Evolutionary conservation across 2,329 filamentous ascomycete genomes (phyloP).

Genomic region (Monosporascus ibericus): DNA sequence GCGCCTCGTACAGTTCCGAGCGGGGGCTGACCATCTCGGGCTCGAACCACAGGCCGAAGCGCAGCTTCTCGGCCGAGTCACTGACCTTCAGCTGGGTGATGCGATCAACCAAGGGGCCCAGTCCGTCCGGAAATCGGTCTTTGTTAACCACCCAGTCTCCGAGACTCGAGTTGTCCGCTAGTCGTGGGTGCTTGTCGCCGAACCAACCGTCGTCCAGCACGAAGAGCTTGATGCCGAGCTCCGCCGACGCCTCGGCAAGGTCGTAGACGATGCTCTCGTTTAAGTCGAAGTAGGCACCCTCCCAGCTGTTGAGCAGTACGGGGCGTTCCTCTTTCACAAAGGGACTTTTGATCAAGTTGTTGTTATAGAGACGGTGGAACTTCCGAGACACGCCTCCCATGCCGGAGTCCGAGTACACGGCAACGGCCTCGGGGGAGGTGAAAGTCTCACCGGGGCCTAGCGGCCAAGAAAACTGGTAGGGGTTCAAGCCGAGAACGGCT

Average conservation of each 20-base stretch:
- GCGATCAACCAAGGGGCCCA: conserved; percentile 43
- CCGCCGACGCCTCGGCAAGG: conserved; percentile 50
- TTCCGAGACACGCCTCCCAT: conserved; percentile 57
- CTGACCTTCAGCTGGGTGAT: conserved; percentile 43
- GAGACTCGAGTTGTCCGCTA: conserved; percentile 50
- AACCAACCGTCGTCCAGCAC: conserved; percentile 66
- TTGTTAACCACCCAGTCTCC: conserved; percentile 60
- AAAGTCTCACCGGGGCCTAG: conserved; percentile 51
- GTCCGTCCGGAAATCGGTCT: conserved; percentile 50
- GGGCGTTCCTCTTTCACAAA: conserved; percentile 46
- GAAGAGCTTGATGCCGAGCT: conserved; percentile 55
- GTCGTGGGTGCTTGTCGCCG: conserved; percentile 53
- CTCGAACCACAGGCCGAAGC: conserved; percentile 62
- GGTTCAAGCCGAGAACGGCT: conserved; percentile 55
- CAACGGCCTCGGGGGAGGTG: conserved; percentile 56
- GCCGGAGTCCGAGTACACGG: conserved; percentile 53
- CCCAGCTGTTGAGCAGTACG: conserved; percentile 59
- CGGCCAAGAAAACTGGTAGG: conserved; percentile 52
- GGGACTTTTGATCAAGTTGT: conserved; percentile 54
- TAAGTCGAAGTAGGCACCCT: conserved; percentile 53
- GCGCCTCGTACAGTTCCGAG: conserved; percentile 52
- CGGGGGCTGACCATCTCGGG: conserved; percentile 63
- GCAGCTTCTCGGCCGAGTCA: conserved; percentile 41
- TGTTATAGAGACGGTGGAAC: conserved; percentile 55
- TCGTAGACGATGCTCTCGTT: conserved; percentile 50